These are phyloP conservation scores for Scutellaria galericulata DNA, from an alignment of 257 asterid genomes.

Conservation along the genomic window DNA sequence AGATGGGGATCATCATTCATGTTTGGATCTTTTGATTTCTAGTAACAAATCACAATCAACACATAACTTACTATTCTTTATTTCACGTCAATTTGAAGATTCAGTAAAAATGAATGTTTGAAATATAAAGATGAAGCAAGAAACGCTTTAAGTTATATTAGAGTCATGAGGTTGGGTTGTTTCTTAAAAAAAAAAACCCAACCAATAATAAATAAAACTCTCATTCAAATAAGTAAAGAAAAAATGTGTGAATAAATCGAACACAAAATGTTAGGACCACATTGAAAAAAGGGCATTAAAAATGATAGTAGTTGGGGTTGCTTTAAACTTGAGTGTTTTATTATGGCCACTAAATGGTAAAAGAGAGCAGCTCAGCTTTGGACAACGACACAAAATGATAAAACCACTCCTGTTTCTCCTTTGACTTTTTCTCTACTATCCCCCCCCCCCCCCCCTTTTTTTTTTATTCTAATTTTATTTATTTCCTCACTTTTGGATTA, in stretches of 20 bases:
- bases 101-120: neutral
- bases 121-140: too few relatives aligned
- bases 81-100: neutral
- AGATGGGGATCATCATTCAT: neutral
- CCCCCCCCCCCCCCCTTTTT: too few relatives aligned
- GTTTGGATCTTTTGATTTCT: neutral
- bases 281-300: slow-evolving; percentile 34
- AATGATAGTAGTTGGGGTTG: slow-evolving; percentile 49
- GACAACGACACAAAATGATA: slow-evolving; percentile 48
- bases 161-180: too few relatives aligned
- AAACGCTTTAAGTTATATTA: too few relatives aligned
- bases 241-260: neutral
- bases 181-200: too few relatives aligned
- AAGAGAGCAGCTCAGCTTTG: slow-evolving; percentile 53
- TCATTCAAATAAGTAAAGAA: neutral
- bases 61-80: neutral
- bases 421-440: slow-evolving; percentile 41
- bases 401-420: slow-evolving; percentile 34
- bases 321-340: slow-evolving; percentile 24
- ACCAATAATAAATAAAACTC: too few relatives aligned
- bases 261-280: slow-evolving; percentile 33
- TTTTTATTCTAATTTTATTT: slow-evolving; percentile 7
- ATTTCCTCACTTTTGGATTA: slow-evolving; percentile 21
- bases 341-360: slow-evolving; percentile 49
- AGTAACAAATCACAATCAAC: slow-evolving; percentile 2